Evolutionary conservation across 495 filamentous ascomycete species (phyloP).

Genomic region (Trichoderma reesei): DNA sequence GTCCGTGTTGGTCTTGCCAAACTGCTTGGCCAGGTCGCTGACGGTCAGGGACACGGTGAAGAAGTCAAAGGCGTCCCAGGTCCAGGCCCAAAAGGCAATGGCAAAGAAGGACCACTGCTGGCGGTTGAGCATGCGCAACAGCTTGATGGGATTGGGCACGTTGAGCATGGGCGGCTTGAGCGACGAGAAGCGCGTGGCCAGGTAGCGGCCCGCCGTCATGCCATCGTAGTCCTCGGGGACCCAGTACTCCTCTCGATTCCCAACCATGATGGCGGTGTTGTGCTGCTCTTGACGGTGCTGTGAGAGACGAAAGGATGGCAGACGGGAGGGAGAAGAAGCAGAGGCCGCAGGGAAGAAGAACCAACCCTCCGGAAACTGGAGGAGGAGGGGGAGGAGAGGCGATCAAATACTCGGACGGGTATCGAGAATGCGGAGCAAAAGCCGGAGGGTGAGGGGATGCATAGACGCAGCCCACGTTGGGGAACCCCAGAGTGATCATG

Average conservation of each 20-base stretch:
- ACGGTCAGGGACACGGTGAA: constrained; percentile 80
- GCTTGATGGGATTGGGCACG: constrained; percentile 69
- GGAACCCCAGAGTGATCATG: not conserved
- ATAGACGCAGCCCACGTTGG: not conserved
- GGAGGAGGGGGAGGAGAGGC: not conserved
- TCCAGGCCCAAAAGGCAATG: constrained; percentile 64
- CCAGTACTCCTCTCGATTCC: not conserved
- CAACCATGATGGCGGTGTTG: not conserved
- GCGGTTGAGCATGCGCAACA: constrained; percentile 56
- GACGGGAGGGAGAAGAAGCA: not conserved
- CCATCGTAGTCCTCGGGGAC: constrained; percentile 19
- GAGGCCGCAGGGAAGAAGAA: not conserved
- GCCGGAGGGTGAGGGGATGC: not conserved
- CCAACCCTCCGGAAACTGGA: not conserved
- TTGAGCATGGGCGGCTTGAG: constrained; percentile 67
- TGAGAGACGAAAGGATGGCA: not conserved
- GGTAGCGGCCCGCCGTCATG: constrained; percentile 53
- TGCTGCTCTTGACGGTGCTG: not conserved
- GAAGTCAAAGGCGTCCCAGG: constrained; percentile 87
- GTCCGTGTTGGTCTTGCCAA: constrained; percentile 56
- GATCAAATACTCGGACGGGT: no score
- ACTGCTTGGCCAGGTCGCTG: constrained; percentile 53
- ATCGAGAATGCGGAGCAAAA: not conserved
- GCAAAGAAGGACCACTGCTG: constrained; percentile 83
- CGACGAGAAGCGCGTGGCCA: constrained; percentile 59